Evolutionary conservation across 2,329 filamentous ascomycete species (phyloP).

Genomic region (Bipolaris gigantea): DNA sequence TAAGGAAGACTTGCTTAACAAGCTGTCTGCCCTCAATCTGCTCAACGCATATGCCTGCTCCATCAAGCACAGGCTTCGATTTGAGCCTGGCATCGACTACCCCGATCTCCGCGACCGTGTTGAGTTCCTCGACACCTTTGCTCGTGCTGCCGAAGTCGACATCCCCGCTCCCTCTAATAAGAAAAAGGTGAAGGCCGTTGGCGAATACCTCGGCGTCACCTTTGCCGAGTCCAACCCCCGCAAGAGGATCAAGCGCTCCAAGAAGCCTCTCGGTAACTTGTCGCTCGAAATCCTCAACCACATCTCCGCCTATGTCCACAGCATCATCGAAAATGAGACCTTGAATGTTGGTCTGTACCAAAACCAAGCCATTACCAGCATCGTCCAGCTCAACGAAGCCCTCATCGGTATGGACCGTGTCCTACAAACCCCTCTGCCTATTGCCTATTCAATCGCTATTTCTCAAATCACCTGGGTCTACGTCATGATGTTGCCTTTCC

Average conservation of each 20-base stretch:
- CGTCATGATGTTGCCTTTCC: slow-evolving; percentile 78
- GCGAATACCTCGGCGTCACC: slow-evolving; percentile 74
- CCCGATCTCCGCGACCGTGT: slow-evolving; percentile 71
- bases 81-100: slow-evolving; percentile 79
- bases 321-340: slow-evolving; percentile 59
- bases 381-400: slow-evolving; percentile 70
- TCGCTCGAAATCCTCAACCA: slow-evolving; percentile 79
- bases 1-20: slow-evolving; percentile 70
- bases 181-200: slow-evolving; percentile 60
- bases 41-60: slow-evolving; percentile 76
- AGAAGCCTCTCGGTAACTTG: slow-evolving; percentile 76
- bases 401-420: slow-evolving; percentile 75
- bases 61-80: slow-evolving; percentile 80
- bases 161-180: slow-evolving; percentile 38
- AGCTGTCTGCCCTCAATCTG: slow-evolving; percentile 74
- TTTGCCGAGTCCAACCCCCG: slow-evolving; percentile 78
- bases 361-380: slow-evolving; percentile 59
- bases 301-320: slow-evolving; percentile 67
- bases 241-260: slow-evolving; percentile 73
- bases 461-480: slow-evolving; percentile 87
- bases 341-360: slow-evolving; percentile 62
- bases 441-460: slow-evolving; percentile 83
- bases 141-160: slow-evolving; percentile 58
- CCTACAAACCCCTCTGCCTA: slow-evolving; percentile 77
- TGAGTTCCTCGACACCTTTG: slow-evolving; percentile 74